These are phyloP conservation scores for Penicillium sp. DNA, from an alignment of 2,329 filamentous ascomycete genomes.

Conservation along the genomic window DNA sequence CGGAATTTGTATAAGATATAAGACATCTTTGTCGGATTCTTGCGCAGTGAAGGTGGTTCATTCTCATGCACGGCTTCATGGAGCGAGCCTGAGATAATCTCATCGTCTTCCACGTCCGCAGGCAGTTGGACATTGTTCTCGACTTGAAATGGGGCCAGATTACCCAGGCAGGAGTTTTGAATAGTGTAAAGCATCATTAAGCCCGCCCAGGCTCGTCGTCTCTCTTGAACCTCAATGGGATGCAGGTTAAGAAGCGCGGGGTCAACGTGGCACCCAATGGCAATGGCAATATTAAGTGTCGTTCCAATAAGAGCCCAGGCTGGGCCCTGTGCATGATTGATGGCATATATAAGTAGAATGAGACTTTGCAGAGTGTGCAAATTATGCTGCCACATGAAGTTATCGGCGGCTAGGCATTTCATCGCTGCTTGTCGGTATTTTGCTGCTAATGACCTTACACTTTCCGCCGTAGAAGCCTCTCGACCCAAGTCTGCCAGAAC, in stretches of 20 bases:
- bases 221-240: conserved; percentile 24
- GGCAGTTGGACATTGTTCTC: conserved; percentile 17
- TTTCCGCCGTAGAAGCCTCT: conserved; percentile 16
- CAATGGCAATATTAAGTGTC: conserved; percentile 27
- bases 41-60: too few relatives aligned
- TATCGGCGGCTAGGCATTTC: conserved; percentile 30
- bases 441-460: conserved; percentile 21
- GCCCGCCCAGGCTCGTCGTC: conserved; percentile 28
- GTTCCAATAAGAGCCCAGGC: conserved; percentile 30
- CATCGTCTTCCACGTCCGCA: conserved; percentile 1
- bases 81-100: not conserved
- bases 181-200: conserved; percentile 34
- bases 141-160: conserved; percentile 20
- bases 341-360: conserved; percentile 30
- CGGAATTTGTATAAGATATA: not conserved
- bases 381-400: conserved; percentile 28
- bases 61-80: too few relatives aligned
- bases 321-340: conserved; percentile 28
- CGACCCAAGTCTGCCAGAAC: conserved; percentile 25
- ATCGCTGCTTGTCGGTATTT: conserved; percentile 27
- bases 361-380: conserved; percentile 28
- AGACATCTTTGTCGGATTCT: not conserved
- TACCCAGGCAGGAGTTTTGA: conserved; percentile 30
- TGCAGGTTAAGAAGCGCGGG: conserved; percentile 23
- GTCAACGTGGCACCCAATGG: conserved; percentile 32